Base-by-base conservation (phyloP, 805 yeast species). In the Metschnikowia gelsemii region DNA sequence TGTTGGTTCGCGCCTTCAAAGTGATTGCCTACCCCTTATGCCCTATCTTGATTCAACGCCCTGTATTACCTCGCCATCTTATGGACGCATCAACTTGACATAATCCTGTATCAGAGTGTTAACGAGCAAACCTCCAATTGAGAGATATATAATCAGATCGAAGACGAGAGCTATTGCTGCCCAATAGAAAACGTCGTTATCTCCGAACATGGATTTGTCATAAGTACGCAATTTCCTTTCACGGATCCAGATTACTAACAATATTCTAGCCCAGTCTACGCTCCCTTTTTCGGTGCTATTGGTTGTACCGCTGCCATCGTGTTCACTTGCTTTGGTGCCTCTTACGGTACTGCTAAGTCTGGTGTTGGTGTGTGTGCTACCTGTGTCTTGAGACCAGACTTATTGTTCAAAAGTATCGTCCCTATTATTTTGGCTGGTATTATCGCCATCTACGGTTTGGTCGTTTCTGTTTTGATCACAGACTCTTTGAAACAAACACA, bases 381-480 rank as follows among this genome's bases (percentile, higher is more conserved):
- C 54, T 86, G 96, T 72, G 96, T 90, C 48, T 76, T 91, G 66
- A 87, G 96, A 83, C 99, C 99, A 55, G 99, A 91, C 66, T 78
- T 90, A 66, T 73, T 90, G 63, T 90, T 91, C 58, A 88, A 82
- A 74, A 87, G 87, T 73, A 84, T 90, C 59, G 96, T 91, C 49
- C 99, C 99, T 52, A 97, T 93, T 57, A 82, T 91, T 73, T 91
- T 91, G 97, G 97, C 98, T 52, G 99, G 99, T 91, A 91, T 91
- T 64, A 89, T 91, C 73, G 96, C 98, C 73, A 90, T 91, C 73
- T 91, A 91, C 68, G 99, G 99, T 45, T 75, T 91, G 63, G 98
- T 91, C 51, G 97, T 91, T 46, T 86, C 96, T 19, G 99, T 91
- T 51, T 79, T 91, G 64, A 91, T 91, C 51, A 84, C 96, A 42